A percentile compares a stretch with the other conserved stretches of the same genome.
Evolutionary conservation across 805 yeast species (phyloP).

Genomic region (Allodekkera sacchari): DNA sequence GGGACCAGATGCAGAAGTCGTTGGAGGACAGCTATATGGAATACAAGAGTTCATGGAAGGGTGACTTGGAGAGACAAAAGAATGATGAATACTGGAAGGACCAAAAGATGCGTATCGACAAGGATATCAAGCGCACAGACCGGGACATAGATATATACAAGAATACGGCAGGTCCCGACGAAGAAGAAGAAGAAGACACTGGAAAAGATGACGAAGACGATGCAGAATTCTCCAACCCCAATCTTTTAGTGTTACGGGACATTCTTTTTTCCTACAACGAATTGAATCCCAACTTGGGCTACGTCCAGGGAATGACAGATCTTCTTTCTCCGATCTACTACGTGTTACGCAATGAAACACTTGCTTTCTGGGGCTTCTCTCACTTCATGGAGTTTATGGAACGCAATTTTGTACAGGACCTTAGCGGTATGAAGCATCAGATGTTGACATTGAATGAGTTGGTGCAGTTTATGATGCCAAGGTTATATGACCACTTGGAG

Average conservation of each 20-base stretch:
- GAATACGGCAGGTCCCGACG: conserved; percentile 22
- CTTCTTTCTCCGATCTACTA: conserved; percentile 78
- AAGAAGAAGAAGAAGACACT: conserved; percentile 20
- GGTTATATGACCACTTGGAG: conserved; percentile 71
- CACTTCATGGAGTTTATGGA: conserved; percentile 93
- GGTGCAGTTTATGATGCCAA: conserved; percentile 86
- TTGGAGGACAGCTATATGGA: conserved; percentile 41
- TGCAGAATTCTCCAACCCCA: conserved; percentile 64
- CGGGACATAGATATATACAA: conserved; percentile 61
- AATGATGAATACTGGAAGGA: conserved; percentile 75
- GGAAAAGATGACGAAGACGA: conserved; percentile 47
- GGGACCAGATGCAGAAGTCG: conserved; percentile 48
- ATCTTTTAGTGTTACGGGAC: conserved; percentile 63
- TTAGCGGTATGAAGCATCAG: conserved; percentile 87
- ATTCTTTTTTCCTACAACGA: conserved; percentile 83
- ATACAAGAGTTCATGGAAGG: conserved; percentile 66
- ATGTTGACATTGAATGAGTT: conserved; percentile 76
- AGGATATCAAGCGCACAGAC: conserved; percentile 90
- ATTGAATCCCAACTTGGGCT: conserved; percentile 76
- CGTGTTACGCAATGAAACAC: conserved; percentile 55
- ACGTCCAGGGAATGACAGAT: conserved; percentile 98
- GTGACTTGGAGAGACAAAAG: conserved; percentile 41
- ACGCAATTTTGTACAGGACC: conserved; percentile 84
- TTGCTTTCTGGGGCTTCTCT: conserved; percentile 84
- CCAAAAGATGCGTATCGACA: conserved; percentile 83